Base-by-base conservation (phyloP, 2,329 filamentous ascomycete genomes). In the Didymella segeticola region DNA sequence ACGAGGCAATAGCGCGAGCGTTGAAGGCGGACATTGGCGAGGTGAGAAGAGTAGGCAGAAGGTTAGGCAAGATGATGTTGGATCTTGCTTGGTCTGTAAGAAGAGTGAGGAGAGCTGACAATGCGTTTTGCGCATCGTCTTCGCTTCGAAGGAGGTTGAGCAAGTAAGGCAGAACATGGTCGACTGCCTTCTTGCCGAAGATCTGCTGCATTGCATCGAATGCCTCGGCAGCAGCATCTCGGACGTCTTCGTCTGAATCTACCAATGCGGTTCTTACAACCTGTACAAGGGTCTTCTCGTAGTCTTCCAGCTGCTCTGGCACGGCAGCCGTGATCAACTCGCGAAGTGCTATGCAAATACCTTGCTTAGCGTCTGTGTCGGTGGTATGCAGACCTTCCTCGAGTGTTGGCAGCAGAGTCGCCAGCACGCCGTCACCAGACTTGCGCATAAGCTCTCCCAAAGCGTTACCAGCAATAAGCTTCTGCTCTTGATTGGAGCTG, bases 401-500 rank as follows among this genome's bases (percentile, higher is more conserved):
- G 42, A 99, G 85, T 27, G 93, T 96, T 25, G 95, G 95, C 56
- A 99, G 79, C 56, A 99, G 79, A 36, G 86, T 96, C 20, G 92
- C 86, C 59, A 99, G 82, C 52, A 99, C 93, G 50, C 91, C 89
- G 74, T 99, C 95, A 57, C 96, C 95, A 68, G 95, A 93, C 77
- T 96, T 97, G 68, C 95, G 89, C 69, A 99, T 98, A 62, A 99
- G 86, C 74, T 99, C 95, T 70, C 95, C 95, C 50, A 99, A 83
- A 42, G 95, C 92, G 74, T 98, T 98, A 74, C 93, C 93, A 62
- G 96, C 95, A 80, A 99, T 99, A 65, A 96, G 89, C 80, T 97
- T 98, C 76, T 99, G 95, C 75, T 99, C 95, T 88, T 96, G 93
- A 71, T 97, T 98, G 38, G 93, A 89, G 74, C 93, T 98, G 58